Evolutionary conservation across 75 land plant species (phyloP).

Genomic region (Selaginella moellendorffii): DNA sequence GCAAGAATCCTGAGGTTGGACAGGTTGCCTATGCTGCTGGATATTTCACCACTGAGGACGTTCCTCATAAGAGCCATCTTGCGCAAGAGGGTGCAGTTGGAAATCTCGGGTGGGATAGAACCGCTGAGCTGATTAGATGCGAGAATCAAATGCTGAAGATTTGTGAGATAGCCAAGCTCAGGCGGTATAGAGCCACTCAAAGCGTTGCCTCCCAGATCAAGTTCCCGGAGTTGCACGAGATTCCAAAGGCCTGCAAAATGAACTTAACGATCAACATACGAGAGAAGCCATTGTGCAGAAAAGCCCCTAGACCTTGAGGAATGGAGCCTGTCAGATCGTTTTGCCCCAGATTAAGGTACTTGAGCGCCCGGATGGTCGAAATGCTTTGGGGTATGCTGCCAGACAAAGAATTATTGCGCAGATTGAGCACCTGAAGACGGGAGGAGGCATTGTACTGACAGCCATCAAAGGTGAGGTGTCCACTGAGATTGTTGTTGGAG

Average conservation of each 20-base stretch:
- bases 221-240: slow-evolving; percentile 33
- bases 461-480: slow-evolving; percentile 17
- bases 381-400: too few relatives aligned
- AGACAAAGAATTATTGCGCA: neutral
- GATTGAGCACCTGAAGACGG: neutral
- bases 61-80: neutral
- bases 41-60: neutral
- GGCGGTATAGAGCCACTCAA: slow-evolving; percentile 33
- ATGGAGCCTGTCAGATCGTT: too few relatives aligned
- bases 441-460: neutral
- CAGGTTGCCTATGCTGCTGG: neutral
- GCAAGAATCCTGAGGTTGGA: neutral
- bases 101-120: neutral
- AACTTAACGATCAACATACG: too few relatives aligned
- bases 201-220: slow-evolving; percentile 47
- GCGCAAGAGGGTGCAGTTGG: neutral
- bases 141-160: neutral
- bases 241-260: slow-evolving; percentile 18
- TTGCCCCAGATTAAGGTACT: too few relatives aligned
- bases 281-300: too few relatives aligned
- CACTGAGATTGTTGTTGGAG: slow-evolving; percentile 22
- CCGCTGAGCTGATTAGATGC: neutral
- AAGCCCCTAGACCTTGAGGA: too few relatives aligned
- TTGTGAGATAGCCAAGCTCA: slow-evolving; percentile 1
- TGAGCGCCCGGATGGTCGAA: too few relatives aligned